A percentile compares a stretch with the other conserved stretches of the same genome.
Conservation (phyloP, 73 alveolate species). For the Symbiodinium pilosum region DNA sequence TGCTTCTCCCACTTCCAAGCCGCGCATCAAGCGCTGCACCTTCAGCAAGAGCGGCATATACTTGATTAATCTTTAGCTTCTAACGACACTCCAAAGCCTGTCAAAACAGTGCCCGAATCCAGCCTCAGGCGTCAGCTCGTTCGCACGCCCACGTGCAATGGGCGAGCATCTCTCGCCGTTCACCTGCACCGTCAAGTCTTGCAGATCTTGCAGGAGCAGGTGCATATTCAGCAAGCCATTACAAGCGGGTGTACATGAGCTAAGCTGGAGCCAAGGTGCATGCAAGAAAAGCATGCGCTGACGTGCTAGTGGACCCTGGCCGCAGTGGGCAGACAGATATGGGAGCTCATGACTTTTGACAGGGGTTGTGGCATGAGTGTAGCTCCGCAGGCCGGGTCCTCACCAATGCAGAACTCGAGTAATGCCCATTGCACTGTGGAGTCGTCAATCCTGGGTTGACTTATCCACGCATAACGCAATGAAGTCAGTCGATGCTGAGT, state of each 20-base stretch:
- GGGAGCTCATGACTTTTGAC: not conserved
- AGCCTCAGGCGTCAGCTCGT: slow-evolving; percentile 37
- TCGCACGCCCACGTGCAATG: slow-evolving; percentile 59
- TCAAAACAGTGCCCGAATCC: not conserved
- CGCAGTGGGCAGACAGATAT: not conserved
- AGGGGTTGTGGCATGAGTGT: not conserved
- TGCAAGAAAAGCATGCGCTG: slow-evolving; percentile 54
- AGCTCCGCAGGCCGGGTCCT: not conserved
- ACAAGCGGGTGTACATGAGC: no score
- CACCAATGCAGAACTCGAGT: slow-evolving; percentile 48
- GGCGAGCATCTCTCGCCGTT: slow-evolving; percentile 42
- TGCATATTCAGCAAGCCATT: no score
- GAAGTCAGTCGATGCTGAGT: no score
- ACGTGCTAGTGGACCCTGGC: slow-evolving; percentile 27
- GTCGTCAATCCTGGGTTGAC: slow-evolving; percentile 10
- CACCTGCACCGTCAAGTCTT: no score
- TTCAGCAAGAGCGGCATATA: not conserved
- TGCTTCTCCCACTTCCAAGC: not conserved
- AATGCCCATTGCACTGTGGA: slow-evolving; percentile 72
- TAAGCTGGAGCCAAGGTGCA: not conserved
- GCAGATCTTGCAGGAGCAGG: no score
- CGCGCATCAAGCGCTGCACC: slow-evolving; percentile 45
- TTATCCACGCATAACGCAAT: not conserved
- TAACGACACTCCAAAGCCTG: no score
- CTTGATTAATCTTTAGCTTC: not conserved